Percentiles rank a stretch among this genome's conserved stretches.
Conservation (phyloP, 2,329 filamentous ascomycete species). For the Tolypocladium amazonense region DNA sequence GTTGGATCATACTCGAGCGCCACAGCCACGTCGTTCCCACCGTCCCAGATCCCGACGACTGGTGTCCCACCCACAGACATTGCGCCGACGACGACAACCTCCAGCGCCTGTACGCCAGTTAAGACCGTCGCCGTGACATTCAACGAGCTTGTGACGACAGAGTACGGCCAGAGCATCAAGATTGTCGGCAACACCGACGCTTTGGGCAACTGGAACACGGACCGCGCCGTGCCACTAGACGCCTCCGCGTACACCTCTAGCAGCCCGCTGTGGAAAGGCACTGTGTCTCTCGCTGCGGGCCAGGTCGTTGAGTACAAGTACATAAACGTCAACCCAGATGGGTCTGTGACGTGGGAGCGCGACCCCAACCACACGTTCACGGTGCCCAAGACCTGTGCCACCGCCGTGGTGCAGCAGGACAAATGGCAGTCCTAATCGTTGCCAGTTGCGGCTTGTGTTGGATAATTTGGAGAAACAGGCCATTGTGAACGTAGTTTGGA, state of each 20-base stretch:
- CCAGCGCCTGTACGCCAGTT: conserved; percentile 25
- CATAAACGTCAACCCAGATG: conserved; percentile 45
- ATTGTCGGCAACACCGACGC: conserved; percentile 47
- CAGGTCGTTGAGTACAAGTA: conserved; percentile 57
- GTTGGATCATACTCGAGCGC: conserved; percentile 40
- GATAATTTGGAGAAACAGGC: neutral
- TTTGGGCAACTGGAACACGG: conserved; percentile 53
- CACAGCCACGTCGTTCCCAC: conserved; percentile 36
- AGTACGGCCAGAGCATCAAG: conserved; percentile 53
- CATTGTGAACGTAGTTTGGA: neutral
- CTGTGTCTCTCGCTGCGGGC: conserved; percentile 44
- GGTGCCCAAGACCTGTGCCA: conserved; percentile 19
- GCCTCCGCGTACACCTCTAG: conserved; percentile 46
- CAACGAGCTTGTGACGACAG: conserved; percentile 44
- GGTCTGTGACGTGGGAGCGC: conserved; percentile 52
- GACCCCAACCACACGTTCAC: conserved; percentile 38
- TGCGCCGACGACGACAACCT: conserved; percentile 8
- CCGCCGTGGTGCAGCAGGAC: conserved; percentile 15
- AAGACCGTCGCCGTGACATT: conserved; percentile 51
- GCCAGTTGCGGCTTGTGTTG: neutral
- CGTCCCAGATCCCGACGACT: conserved; percentile 33
- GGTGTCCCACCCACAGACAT: conserved; percentile 17
- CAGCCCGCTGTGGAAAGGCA: conserved; percentile 52
- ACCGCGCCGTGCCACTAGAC: conserved; percentile 42
- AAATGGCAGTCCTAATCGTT: conserved; percentile 15